Evolutionary conservation across 768 basidiomycete species (phyloP), one percentile per base, ranked within the genome.

Genomic region (Cystobasidium ongulense): DNA sequence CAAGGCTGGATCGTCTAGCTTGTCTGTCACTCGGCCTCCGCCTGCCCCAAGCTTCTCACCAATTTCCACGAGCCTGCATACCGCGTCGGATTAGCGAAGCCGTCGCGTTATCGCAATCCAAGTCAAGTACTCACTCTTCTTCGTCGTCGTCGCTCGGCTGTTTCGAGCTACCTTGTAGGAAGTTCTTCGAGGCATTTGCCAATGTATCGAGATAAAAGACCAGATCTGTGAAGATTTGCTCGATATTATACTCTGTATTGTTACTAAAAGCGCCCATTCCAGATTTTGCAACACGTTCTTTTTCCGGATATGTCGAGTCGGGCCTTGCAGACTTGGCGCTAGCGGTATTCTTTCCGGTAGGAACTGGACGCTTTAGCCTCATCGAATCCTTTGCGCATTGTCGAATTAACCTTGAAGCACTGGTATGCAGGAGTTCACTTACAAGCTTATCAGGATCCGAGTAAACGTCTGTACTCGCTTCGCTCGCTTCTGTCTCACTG

Each of bases 191-290:
- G 10, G 73, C 75, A 33, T 73, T 65, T 27, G 41, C 74, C 11
- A 15, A 21, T 1, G 74, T 75, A 62, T 75, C 75, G 10, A 75
- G 63, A 52, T 75, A 75, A 63, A 75, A 72, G 50, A 63, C 59
- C 15, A 75, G 63, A 35, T 73, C 43, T 29, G 31, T 35, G 39
- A 75, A 75, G 1, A 75, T 62, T 36, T 53, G 41, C 15, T 65
- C 39, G 13, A 50, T 36, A 25, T 65, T 72, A 25, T 71, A 71
- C 15, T 35, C 68, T n/a, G 3, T 61, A 11, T 33, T 52, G 1
- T 25, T n/a, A 21, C 25, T 71, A 31, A 39, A 35, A 11, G 68
- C 68, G 36, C 68, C 68, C 31, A 71, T 29, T n/a, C 68, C 68
- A 15, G 52, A 10, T 36, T 61, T 25, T n/a, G 50, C 68, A 21